A percentile compares a stretch with the other conserved stretches of the same genome.
phyloP scores from a whole-genome alignment of 2,329 filamentous ascomycete species.

The Magnaporthiopsis incrustans region DNA sequence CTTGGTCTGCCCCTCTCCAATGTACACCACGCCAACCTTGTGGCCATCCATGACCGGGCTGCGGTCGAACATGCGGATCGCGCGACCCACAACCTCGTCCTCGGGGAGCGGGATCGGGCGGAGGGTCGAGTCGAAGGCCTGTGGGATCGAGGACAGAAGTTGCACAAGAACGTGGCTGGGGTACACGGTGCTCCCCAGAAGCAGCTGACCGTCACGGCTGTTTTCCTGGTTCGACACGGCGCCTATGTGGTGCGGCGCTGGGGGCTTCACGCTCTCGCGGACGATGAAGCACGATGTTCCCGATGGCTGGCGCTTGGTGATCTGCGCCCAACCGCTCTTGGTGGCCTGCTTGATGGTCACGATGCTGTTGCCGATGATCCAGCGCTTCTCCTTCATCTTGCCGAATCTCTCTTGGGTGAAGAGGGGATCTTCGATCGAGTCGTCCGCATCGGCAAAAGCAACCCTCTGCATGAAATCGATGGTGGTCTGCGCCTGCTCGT shows the following conservation, averaged over 20 bases:
- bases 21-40: conserved; percentile 91
- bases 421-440: conserved; percentile 58
- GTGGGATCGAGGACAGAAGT: conserved; percentile 55
- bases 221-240: conserved; percentile 24
- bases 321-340: conserved; percentile 58
- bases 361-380: conserved; percentile 67
- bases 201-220: conserved; percentile 40
- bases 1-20: conserved; percentile 75
- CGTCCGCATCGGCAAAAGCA: conserved; percentile 76
- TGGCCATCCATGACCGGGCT: conserved; percentile 89
- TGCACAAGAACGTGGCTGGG: conserved; percentile 68
- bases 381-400: conserved; percentile 57
- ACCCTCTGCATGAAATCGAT: conserved; percentile 92
- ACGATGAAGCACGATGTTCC: conserved; percentile 53
- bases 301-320: conserved; percentile 66
- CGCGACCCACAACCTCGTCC: conserved; percentile 61
- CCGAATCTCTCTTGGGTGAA: conserved; percentile 60
- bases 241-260: conserved; percentile 45
- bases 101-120: conserved; percentile 70
- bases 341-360: conserved; percentile 64
- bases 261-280: conserved; percentile 50
- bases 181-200: conserved; percentile 53
- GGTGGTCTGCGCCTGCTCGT: conserved; percentile 89
- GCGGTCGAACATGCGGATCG: conserved; percentile 74
- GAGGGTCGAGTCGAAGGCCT: conserved; percentile 43